Conservation (phyloP, 768 basidiomycete genomes). For the Amanita fuliginea region DNA sequence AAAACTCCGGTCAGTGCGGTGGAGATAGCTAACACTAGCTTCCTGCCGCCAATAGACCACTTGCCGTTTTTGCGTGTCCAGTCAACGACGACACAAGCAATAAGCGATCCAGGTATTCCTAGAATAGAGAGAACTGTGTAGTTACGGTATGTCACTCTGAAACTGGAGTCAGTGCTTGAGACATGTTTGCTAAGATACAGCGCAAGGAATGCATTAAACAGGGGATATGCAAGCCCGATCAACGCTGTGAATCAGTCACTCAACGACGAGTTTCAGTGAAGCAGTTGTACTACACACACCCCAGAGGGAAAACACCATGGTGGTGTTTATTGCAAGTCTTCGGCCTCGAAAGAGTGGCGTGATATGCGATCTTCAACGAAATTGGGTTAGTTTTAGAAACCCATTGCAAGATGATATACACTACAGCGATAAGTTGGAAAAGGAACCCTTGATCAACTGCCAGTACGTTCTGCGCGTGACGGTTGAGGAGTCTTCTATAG, state of each 20-base stretch:
- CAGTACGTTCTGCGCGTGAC: constrained; percentile 14
- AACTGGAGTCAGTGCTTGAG: constrained; percentile 11
- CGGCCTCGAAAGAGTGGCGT: constrained; percentile 35
- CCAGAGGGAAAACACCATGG: constrained; percentile 40
- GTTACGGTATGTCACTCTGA: constrained; percentile 31
- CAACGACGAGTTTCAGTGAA: background rate
- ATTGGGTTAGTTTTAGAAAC: background rate
- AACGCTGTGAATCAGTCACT: constrained; percentile 10
- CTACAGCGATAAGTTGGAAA: constrained; percentile 29
- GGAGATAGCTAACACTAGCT: constrained; percentile 33
- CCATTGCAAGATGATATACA: background rate
- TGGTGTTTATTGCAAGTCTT: constrained; percentile 33
- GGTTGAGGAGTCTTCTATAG: constrained; percentile 14
- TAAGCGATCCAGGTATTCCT: constrained; percentile 35
- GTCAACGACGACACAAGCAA: constrained; percentile 35
- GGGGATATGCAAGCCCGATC: constrained; percentile 39
- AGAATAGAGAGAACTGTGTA: constrained; percentile 36
- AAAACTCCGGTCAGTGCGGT: constrained; percentile 35
- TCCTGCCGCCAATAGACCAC: constrained; percentile 23
- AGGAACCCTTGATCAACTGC: constrained; percentile 20
- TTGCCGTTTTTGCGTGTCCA: constrained; percentile 20
- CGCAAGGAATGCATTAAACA: constrained; percentile 42
- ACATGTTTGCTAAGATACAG: constrained; percentile 30
- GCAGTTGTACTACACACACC: constrained; percentile 18
- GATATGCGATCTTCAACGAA: constrained; percentile 30